Conservation (phyloP, 1,139 yeast genomes). For the Magnusiomyces clavatus region DNA sequence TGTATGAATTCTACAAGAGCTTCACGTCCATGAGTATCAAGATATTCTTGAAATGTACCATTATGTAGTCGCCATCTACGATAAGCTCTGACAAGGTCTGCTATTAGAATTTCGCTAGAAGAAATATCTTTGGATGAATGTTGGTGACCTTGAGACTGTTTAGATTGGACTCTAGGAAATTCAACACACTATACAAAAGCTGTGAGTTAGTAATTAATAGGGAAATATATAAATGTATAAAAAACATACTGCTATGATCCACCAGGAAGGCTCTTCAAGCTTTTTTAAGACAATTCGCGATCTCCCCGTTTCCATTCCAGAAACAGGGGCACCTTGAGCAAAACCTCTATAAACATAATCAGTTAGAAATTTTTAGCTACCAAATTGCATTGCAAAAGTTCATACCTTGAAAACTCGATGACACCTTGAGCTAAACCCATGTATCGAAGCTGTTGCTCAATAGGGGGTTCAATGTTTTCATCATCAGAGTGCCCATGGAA, state of each 20-base stretch:
- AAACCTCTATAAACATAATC: conserved; percentile 18
- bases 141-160: conserved; percentile 8
- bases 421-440: conserved; percentile 30
- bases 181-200: conserved; percentile 10
- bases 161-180: conserved; percentile 12
- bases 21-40: conserved; percentile 15
- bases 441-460: conserved; percentile 22
- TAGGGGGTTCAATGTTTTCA: conserved; percentile 15
- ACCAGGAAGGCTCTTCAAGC: conserved; percentile 24
- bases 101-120: conserved; percentile 20
- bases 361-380: too few species aligned
- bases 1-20: conserved; percentile 16
- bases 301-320: conserved; percentile 23
- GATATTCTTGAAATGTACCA: conserved; percentile 18
- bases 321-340: conserved; percentile 22
- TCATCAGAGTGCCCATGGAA: conserved; percentile 18
- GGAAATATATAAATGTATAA: not conserved
- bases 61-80: conserved; percentile 26
- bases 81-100: conserved; percentile 24
- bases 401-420: conserved; percentile 22
- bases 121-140: conserved; percentile 17
- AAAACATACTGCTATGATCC: conserved; percentile 24
- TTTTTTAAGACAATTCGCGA: conserved; percentile 23
- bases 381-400: not conserved
- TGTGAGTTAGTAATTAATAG: not conserved